Conservation (phyloP, 1,139 yeast genomes). For the Saccharomyces hybrid region DNA sequence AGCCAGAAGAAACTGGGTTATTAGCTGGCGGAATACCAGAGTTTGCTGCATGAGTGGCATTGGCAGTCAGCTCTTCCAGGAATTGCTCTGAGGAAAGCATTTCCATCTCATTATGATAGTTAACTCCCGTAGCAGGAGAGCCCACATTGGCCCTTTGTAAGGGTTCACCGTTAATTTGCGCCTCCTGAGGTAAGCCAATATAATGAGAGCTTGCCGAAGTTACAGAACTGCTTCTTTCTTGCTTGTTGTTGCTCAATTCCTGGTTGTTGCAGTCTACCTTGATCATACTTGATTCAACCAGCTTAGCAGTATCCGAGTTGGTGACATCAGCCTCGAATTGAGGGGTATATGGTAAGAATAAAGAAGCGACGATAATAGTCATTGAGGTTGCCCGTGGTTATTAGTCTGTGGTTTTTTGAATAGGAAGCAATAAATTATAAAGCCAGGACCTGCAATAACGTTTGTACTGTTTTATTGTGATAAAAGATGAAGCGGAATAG, state of each 20-base stretch:
- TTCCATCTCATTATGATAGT: conserved; percentile 6
- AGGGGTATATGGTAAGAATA: conserved; percentile 31
- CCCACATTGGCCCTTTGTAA: not conserved
- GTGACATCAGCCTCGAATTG: conserved; percentile 28
- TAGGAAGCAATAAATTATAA: not conserved
- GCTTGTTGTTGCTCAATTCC: conserved; percentile 5
- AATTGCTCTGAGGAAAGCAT: conserved; percentile 27
- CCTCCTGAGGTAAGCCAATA: not conserved
- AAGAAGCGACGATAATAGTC: conserved; percentile 30
- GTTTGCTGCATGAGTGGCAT: conserved; percentile 18
- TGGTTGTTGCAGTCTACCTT: conserved; percentile 4
- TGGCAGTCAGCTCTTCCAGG: conserved; percentile 29
- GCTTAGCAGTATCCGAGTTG: conserved; percentile 17
- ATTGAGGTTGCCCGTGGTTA: conserved; percentile 9
- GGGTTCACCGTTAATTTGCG: not conserved
- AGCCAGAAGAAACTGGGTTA: not conserved
- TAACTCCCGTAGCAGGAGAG: not conserved
- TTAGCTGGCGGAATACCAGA: not conserved
- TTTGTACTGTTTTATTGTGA: not conserved
- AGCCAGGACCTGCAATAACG: not conserved
- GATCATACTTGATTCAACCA: conserved; percentile 17
- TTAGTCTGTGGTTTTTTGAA: not conserved
- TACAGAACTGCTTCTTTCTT: conserved; percentile 16
- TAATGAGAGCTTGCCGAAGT: conserved; percentile 9
- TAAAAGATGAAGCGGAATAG: not conserved